These are phyloP conservation scores for Aspergillus diversus DNA, from an alignment of 495 filamentous ascomycete genomes.

Conservation along the genomic window DNA sequence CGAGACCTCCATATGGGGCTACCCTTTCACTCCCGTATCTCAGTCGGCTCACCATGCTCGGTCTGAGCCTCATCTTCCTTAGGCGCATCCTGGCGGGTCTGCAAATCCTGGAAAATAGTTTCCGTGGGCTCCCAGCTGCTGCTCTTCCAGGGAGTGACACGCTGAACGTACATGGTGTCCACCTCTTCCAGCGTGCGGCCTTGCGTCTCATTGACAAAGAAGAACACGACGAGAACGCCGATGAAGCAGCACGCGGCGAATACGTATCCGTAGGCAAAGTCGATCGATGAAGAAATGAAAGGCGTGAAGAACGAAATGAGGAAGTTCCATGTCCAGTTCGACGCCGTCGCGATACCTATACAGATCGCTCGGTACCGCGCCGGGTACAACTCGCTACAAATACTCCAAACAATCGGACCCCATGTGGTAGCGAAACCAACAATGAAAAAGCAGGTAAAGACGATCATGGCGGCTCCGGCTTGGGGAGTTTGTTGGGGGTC, in stretches of 20 bases:
- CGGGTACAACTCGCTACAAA: conserved; percentile 82
- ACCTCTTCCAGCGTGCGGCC: conserved; percentile 75
- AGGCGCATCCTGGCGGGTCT: conserved; percentile 21
- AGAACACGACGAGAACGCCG: conserved; percentile 69
- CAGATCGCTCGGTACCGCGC: conserved; percentile 72
- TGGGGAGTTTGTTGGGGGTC: conserved; percentile 55
- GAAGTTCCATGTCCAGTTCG: conserved; percentile 94
- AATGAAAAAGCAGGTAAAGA: conserved; percentile 75
- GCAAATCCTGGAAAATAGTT: conserved; percentile 39
- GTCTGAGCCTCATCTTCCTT: conserved; percentile 19
- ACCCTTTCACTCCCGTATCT: conserved; percentile 26
- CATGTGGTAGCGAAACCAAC: conserved; percentile 67
- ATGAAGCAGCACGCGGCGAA: conserved; percentile 72
- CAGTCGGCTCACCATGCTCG: conserved; percentile 27
- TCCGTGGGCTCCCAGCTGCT: conserved; percentile 60
- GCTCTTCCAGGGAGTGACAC: conserved; percentile 70
- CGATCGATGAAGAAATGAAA: conserved; percentile 69
- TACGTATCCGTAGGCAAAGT: conserved; percentile 78
- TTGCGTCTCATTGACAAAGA: conserved; percentile 76
- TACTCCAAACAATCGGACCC: conserved; percentile 84
- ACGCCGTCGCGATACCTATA: conserved; percentile 76
- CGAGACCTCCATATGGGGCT: not conserved
- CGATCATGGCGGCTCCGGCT: conserved; percentile 73
- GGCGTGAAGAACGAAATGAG: conserved; percentile 84
- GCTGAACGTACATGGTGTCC: conserved; percentile 81